Percentiles rank a stretch among this genome's conserved stretches.
Conservation (phyloP, 2,329 filamentous ascomycete genomes). For the Fusarium verrucosum region DNA sequence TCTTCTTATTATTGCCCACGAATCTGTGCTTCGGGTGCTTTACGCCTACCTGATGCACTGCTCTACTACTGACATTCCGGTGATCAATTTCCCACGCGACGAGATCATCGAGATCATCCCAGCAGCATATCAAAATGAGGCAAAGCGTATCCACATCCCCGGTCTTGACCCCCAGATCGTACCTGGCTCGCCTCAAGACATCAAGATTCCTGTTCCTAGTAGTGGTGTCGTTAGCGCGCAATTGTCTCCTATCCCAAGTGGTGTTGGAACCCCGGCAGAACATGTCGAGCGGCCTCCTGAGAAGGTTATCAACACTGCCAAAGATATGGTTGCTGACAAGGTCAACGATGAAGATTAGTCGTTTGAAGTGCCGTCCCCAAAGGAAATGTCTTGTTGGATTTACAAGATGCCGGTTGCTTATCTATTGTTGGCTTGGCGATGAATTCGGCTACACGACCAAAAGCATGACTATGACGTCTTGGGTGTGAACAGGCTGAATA, state of each 20-base stretch:
- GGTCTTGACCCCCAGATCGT: slow-evolving; percentile 72
- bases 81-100: slow-evolving; percentile 90
- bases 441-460: neutral
- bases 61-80: slow-evolving; percentile 92
- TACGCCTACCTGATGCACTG: slow-evolving; percentile 99
- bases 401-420: neutral
- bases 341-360: slow-evolving; percentile 62
- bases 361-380: neutral
- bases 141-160: slow-evolving; percentile 88
- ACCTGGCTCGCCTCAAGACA: slow-evolving; percentile 81
- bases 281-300: slow-evolving; percentile 56
- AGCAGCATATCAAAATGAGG: slow-evolving; percentile 95
- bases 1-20: slow-evolving; percentile 97
- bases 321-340: slow-evolving; percentile 62
- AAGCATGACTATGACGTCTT: slow-evolving; percentile 5
- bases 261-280: slow-evolving; percentile 58
- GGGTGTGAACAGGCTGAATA: slow-evolving; percentile 24
- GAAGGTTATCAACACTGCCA: slow-evolving; percentile 60
- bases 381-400: neutral
- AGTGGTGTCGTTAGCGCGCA: slow-evolving; percentile 48
- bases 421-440: neutral
- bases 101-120: slow-evolving; percentile 99
- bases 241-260: slow-evolving; percentile 60
- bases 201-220: slow-evolving; percentile 76
- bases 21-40: slow-evolving; percentile 94